These are phyloP conservation scores for Pulicaria dysenterica DNA, from an alignment of 129 eudicot genomes.

Conservation along the genomic window DNA sequence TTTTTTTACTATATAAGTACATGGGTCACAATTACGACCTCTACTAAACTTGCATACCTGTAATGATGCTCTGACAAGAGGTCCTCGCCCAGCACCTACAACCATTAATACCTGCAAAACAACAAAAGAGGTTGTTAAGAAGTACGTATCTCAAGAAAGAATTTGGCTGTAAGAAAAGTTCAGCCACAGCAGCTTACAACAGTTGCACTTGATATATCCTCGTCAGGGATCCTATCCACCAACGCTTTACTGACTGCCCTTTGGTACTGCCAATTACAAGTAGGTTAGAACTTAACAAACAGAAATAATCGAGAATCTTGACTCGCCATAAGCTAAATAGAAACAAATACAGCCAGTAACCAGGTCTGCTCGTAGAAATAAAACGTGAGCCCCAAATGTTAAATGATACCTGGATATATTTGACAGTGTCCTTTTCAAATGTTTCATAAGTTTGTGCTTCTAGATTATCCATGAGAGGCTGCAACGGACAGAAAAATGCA, in stretches of 20 bases:
- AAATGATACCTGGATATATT: constrained; percentile 75
- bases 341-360: background rate
- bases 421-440: constrained; percentile 84
- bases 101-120: constrained; percentile 82
- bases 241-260: constrained; percentile 88
- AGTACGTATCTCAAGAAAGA: constrained; percentile 4
- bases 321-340: background rate
- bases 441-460: constrained; percentile 99
- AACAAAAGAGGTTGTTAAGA: constrained; percentile 7
- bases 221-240: constrained; percentile 83
- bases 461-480: constrained; percentile 99
- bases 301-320: background rate
- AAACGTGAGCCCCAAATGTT: background rate
- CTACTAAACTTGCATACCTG: constrained; percentile 49
- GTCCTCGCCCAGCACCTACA: constrained; percentile 99
- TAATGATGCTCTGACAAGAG: constrained; percentile 95
- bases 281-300: constrained; percentile 11
- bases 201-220: constrained; percentile 56
- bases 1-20: no score
- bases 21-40: background rate
- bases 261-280: constrained; percentile 64
- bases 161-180: background rate
- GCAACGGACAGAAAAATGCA: constrained; percentile 30
- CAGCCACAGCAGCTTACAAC: constrained; percentile 50
- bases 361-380: background rate